Percentiles rank a stretch among this genome's conserved stretches.
Evolutionary conservation across 805 yeast genomes (phyloP).

Genomic region (fission yeast (Schizosaccharomyces pombe)): DNA sequence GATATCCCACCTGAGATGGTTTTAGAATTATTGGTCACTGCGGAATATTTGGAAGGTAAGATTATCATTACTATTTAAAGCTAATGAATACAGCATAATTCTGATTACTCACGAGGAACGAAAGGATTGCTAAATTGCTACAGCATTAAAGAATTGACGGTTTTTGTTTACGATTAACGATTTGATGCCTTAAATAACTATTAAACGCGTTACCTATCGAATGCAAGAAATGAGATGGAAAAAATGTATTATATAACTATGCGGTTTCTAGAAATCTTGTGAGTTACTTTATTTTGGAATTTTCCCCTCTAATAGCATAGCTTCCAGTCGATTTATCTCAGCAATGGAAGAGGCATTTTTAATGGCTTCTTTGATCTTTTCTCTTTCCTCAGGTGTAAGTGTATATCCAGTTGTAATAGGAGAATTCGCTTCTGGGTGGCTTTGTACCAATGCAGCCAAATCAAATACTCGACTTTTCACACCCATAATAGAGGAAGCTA

Average conservation of each 20-base stretch:
- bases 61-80: no score
- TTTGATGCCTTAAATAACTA: no score
- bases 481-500: constrained; percentile 16
- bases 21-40: constrained; percentile 70
- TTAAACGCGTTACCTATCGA: no score
- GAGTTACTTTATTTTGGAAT: background rate
- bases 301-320: constrained; percentile 23
- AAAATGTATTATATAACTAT: no score
- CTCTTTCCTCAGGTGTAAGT: constrained; percentile 32
- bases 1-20: constrained; percentile 88
- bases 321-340: constrained; percentile 54
- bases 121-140: no score
- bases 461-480: constrained; percentile 7
- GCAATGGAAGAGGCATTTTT: constrained; percentile 41
- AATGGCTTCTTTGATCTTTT: constrained; percentile 28
- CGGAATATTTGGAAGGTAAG: constrained; percentile 56
- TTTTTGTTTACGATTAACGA: no score
- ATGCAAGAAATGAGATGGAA: no score
- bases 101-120: no score
- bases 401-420: constrained; percentile 12
- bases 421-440: constrained; percentile 13
- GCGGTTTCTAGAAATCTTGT: no score
- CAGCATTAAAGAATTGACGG: no score
- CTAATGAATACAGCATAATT: no score
- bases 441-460: constrained; percentile 4